Conservation (phyloP, 2,329 filamentous ascomycete genomes). For the Penicillium sp. region DNA sequence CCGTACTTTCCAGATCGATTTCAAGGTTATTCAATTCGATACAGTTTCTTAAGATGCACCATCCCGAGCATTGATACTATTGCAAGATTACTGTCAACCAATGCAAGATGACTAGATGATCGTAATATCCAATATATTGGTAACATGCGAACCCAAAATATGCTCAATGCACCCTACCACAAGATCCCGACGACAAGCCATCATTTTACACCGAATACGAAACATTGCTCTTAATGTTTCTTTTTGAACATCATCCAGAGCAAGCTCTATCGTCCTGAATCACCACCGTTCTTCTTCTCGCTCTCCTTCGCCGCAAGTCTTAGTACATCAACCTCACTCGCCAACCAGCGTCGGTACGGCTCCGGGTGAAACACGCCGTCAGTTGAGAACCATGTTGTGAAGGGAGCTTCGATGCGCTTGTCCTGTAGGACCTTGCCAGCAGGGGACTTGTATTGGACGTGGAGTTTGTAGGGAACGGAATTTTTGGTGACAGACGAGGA, state of each 20-base stretch:
- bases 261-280: slow-evolving; percentile 19
- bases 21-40: not conserved
- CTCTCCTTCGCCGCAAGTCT: slow-evolving; percentile 45
- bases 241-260: not conserved
- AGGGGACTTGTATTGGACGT: slow-evolving; percentile 52
- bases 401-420: slow-evolving; percentile 55
- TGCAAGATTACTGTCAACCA: not conserved
- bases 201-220: not conserved
- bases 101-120: not conserved
- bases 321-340: slow-evolving; percentile 56
- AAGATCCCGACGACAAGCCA: not conserved
- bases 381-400: slow-evolving; percentile 60
- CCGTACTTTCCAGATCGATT: not conserved
- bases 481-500: slow-evolving; percentile 73
- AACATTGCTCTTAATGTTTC: not conserved
- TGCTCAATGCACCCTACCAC: slow-evolving; percentile 3
- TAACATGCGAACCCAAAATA: not conserved
- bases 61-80: not conserved
- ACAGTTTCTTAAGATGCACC: not conserved
- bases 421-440: slow-evolving; percentile 43
- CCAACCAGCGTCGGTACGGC: slow-evolving; percentile 63
- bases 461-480: slow-evolving; percentile 75
- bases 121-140: not conserved
- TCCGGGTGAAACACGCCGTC: slow-evolving; percentile 61
- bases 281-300: slow-evolving; percentile 32